A percentile compares a stretch with the other conserved stretches of the same genome.
Conservation (phyloP, 176 grass and related monocot species). For the Pontederia crassipes region DNA sequence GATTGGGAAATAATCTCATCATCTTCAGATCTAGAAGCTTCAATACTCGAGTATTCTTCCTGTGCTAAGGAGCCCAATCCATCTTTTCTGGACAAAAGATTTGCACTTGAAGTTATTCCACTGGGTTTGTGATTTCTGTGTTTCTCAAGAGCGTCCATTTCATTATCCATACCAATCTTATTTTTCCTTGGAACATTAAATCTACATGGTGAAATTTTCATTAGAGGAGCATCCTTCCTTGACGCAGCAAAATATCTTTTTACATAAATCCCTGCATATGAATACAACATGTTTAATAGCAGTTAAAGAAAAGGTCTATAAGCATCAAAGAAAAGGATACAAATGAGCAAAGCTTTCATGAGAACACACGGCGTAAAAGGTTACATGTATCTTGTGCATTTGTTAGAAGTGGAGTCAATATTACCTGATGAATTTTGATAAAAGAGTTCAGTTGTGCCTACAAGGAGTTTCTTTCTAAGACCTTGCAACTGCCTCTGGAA, state of each 20-base stretch:
- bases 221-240: slow-evolving; percentile 41
- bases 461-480: too few relatives aligned
- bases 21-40: slow-evolving; percentile 32
- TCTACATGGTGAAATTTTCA: slow-evolving; percentile 48
- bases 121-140: slow-evolving; percentile 22
- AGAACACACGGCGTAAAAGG: too few relatives aligned
- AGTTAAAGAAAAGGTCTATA: too few relatives aligned
- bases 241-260: slow-evolving; percentile 40
- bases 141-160: slow-evolving; percentile 32
- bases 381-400: too few relatives aligned
- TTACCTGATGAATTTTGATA: too few relatives aligned
- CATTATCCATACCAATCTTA: slow-evolving; percentile 28
- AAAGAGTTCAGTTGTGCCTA: too few relatives aligned
- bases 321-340: too few relatives aligned
- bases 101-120: slow-evolving; percentile 24
- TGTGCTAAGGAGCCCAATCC: not conserved
- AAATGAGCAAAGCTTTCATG: too few relatives aligned
- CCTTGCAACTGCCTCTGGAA: too few relatives aligned
- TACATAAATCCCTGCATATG: slow-evolving; percentile 58
- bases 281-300: not conserved
- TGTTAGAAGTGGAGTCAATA: too few relatives aligned
- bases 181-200: slow-evolving; percentile 37
- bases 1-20: slow-evolving; percentile 33
- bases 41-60: slow-evolving; percentile 22
- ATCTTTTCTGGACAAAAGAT: slow-evolving; percentile 17